Conservation (phyloP, 345 rosid genomes). For the Camelina sativa region DNA sequence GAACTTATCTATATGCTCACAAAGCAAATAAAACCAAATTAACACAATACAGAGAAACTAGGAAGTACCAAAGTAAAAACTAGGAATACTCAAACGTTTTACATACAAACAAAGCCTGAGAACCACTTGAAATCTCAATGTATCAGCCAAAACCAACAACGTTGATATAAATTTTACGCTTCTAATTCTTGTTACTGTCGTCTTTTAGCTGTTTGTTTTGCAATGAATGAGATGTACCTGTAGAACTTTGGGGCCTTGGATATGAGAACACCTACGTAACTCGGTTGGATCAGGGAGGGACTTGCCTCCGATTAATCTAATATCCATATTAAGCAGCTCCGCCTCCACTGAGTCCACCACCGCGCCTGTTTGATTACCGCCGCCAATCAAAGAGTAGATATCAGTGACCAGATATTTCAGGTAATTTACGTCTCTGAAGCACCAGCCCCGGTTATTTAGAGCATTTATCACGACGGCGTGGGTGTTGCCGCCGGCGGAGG, state of each 20-base stretch:
- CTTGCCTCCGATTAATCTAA: constrained; percentile 63
- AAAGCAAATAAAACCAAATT: constrained; percentile 2
- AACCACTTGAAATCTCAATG: neutral
- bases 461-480: constrained; percentile 52
- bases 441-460: constrained; percentile 79
- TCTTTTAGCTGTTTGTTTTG: neutral
- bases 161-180: neutral
- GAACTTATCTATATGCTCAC: constrained; percentile 61
- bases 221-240: constrained; percentile 52
- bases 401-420: constrained; percentile 46
- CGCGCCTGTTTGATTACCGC: constrained; percentile 46
- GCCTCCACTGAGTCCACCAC: constrained; percentile 65
- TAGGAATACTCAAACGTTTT: neutral
- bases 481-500: constrained; percentile 29
- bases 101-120: neutral
- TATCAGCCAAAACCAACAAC: constrained; percentile 6
- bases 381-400: constrained; percentile 54
- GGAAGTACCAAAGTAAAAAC: neutral
- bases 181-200: neutral
- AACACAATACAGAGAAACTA: neutral
- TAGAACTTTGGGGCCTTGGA: constrained; percentile 80
- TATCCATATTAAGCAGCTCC: constrained; percentile 81
- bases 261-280: constrained; percentile 56
- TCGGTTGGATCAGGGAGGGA: constrained; percentile 60
- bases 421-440: constrained; percentile 52